phyloP scores from a whole-genome alignment of 2,329 filamentous ascomycete genomes.

The Parastagonospora avenae region DNA sequence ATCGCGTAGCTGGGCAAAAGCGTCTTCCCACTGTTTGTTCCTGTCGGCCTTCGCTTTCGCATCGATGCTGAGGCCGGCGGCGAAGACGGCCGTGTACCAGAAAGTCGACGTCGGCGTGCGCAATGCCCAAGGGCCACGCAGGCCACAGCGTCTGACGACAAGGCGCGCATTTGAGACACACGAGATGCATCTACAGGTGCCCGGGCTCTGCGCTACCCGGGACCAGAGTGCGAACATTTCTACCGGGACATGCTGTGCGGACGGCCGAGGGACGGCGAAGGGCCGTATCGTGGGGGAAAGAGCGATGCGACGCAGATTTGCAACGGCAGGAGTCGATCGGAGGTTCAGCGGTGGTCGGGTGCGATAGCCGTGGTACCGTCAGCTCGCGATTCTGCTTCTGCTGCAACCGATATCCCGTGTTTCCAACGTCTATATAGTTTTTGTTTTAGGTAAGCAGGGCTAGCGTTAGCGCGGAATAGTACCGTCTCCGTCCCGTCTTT shows the following conservation, averaged over 20 bases:
- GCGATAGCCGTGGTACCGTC: too few species aligned
- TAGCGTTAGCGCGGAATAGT: too few species aligned
- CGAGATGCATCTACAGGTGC: constrained; percentile 66
- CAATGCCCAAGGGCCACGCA: constrained; percentile 58
- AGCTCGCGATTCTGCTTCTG: too few species aligned
- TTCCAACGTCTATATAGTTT: too few species aligned
- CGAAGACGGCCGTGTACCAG: constrained; percentile 70
- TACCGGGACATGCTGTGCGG: constrained; percentile 43
- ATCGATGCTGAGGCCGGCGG: constrained; percentile 68
- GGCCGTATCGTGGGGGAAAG: constrained; percentile 19
- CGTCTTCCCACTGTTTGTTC: constrained; percentile 64
- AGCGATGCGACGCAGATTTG: constrained; percentile 22
- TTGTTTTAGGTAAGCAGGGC: too few species aligned
- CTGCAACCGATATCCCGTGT: too few species aligned
- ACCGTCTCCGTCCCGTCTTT: too few species aligned
- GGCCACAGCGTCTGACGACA: constrained; percentile 57
- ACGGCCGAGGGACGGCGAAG: constrained; percentile 19
- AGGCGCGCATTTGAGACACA: constrained; percentile 59
- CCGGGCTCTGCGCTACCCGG: constrained; percentile 66
- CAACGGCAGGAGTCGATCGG: not conserved
- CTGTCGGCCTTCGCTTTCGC: constrained; percentile 61
- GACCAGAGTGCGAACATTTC: constrained; percentile 73
- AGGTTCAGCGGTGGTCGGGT: too few species aligned
- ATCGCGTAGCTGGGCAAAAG: constrained; percentile 53
- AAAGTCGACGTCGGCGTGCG: constrained; percentile 65